Evolutionary conservation across 371 early-diverging fungal genomes (phyloP), one percentile per base, ranked within the genome.

Genomic region (Coemansia sp.): DNA sequence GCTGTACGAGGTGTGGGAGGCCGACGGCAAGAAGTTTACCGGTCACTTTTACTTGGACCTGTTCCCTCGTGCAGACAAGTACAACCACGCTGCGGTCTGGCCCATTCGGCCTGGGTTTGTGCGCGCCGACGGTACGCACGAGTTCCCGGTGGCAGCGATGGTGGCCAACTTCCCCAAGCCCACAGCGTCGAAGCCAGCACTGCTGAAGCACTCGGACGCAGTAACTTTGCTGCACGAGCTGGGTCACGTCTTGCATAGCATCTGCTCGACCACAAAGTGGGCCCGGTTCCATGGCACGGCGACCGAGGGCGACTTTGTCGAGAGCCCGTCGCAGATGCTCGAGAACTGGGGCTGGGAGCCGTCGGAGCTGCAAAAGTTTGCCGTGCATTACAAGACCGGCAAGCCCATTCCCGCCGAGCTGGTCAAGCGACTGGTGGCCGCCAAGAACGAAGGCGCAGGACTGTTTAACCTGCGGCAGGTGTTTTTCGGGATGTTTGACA

Each of bases 271-370:
- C 21, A 91, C 91, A 39, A 86, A 87, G 66, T 88, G 82, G 78
- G 80, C 86, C 6, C 76, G 88, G 21, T 89, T 92, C 84, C 91
- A 92, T 44, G 93, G 93, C 58, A 89, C 90, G 4, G 76, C 81
- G 66, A 91, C 90, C 58, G 90, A 94, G 77, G 63, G 88, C 65
- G 95, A 95, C 71, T 95, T 95, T 79, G 90, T 94, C n/a, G 95
- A 95, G 83, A 90, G 91, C 7, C 95, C 94, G 23, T 90, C 92
- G 26, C 94, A 94, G 80, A 88, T 91, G 90, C 79, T 90, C 19
- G 89, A 90, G 79, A 90, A 88, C 59, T 94, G 95, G 95, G 88
- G 91, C 62, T 94, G 90, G 85, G 91, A 93, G 64, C 81, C 85
- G 15, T 78, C 85, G 21, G 87, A 89, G 8, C 82, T 95, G 58